These are phyloP conservation scores for Brachypodium distachyon DNA, from an alignment of 202 grass and related monocot genomes.

Conservation along the genomic window DNA sequence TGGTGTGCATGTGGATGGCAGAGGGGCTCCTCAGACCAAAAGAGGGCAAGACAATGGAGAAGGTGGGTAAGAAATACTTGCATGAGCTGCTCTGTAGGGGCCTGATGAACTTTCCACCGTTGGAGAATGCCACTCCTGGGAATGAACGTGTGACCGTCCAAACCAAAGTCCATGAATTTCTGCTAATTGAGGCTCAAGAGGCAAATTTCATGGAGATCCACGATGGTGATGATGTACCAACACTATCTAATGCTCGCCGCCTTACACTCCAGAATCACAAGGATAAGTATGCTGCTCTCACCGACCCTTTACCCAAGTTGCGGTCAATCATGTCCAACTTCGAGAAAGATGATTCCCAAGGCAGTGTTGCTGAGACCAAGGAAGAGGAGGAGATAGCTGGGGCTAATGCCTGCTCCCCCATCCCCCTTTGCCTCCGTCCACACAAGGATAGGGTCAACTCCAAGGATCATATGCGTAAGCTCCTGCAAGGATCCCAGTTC, in stretches of 20 bases:
- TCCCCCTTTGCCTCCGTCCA: not conserved
- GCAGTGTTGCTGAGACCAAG: not conserved
- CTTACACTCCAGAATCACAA: conserved; percentile 28
- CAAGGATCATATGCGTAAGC: not conserved
- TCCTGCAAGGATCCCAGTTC: conserved; percentile 18
- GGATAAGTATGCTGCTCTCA: conserved; percentile 17
- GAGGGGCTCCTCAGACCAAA: conserved; percentile 19
- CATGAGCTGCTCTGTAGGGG: conserved; percentile 8
- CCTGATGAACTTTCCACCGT: not conserved
- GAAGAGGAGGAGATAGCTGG: not conserved
- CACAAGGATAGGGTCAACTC: not conserved
- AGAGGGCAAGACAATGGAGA: conserved; percentile 4
- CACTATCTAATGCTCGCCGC: conserved; percentile 4
- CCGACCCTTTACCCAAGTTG: conserved; percentile 21
- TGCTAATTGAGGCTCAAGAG: conserved; percentile 31
- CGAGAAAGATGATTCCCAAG: not conserved
- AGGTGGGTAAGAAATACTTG: conserved; percentile 5
- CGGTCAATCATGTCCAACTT: conserved; percentile 33
- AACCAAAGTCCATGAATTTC: conserved; percentile 12
- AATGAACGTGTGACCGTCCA: not conserved
- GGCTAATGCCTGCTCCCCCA: no score
- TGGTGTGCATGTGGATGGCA: conserved; percentile 21
- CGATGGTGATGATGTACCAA: not conserved
- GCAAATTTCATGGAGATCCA: conserved; percentile 31
- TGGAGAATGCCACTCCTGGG: not conserved